Percentiles rank a stretch among this genome's conserved stretches.
Conservation (phyloP, 2,329 filamentous ascomycete genomes). For the Capronia americana region DNA sequence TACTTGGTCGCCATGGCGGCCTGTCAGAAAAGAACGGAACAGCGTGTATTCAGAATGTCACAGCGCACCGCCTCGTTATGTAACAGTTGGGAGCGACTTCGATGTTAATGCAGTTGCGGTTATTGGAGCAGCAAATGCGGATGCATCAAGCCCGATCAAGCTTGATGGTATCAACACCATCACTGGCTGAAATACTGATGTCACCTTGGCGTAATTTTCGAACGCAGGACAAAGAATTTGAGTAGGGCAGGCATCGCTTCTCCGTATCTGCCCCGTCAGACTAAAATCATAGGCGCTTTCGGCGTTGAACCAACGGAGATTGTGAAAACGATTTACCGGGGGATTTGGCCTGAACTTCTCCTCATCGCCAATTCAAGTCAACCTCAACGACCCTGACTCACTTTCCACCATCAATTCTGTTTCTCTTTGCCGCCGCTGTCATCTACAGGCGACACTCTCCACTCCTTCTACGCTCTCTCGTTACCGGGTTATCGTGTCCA, state of each 20-base stretch:
- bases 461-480: constrained; percentile 24
- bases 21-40: constrained; percentile 15
- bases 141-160: constrained; percentile 2
- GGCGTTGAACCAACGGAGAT: constrained; percentile 10
- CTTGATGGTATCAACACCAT: constrained; percentile 8
- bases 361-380: constrained; percentile 14
- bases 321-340: constrained; percentile 28
- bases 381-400: constrained; percentile 19
- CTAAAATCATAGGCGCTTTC: not conserved
- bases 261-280: not conserved
- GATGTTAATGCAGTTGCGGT: not conserved
- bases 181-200: not conserved
- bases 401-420: not conserved
- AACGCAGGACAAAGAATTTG: not conserved
- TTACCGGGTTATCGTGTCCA: not conserved
- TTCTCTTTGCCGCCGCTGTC: not conserved
- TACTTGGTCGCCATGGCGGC: constrained; percentile 86
- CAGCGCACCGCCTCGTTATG: not conserved
- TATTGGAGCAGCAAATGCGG: constrained; percentile 2
- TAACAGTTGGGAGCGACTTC: not conserved
- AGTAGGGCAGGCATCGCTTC: not conserved
- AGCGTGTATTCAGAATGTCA: not conserved
- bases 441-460: constrained; percentile 25
- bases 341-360: constrained; percentile 9
- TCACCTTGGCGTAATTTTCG: not conserved